phyloP scores from a whole-genome alignment of 2,329 filamentous ascomycete genomes.

The Scopulariopsis brevicaulis region DNA sequence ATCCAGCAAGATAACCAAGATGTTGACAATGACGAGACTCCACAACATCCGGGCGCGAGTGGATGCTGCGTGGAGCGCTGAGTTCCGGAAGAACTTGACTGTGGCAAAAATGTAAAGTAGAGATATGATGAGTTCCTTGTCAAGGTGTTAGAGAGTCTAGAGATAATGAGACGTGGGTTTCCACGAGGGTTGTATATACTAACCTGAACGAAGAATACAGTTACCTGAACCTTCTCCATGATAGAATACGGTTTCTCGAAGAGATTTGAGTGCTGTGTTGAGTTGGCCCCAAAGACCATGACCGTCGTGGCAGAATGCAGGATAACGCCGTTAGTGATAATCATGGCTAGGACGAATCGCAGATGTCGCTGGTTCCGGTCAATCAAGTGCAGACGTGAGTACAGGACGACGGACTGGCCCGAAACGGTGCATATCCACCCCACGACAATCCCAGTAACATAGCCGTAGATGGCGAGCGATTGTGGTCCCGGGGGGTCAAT shows the following conservation, averaged over 20 bases:
- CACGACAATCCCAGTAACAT: slow-evolving; percentile 12
- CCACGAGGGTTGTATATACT: neutral
- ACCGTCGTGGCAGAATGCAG: slow-evolving; percentile 42
- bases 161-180: neutral
- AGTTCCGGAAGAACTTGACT: slow-evolving; percentile 32
- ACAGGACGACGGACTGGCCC: slow-evolving; percentile 49
- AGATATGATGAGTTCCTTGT: slow-evolving; percentile 35
- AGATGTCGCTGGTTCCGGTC: slow-evolving; percentile 36
- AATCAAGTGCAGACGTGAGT: slow-evolving; percentile 50
- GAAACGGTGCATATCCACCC: slow-evolving; percentile 40
- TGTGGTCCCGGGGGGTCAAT: slow-evolving; percentile 6
- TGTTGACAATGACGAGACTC: slow-evolving; percentile 32
- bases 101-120: slow-evolving; percentile 42
- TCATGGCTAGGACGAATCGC: slow-evolving; percentile 41
- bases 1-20: slow-evolving; percentile 33
- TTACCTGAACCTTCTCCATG: slow-evolving; percentile 44
- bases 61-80: slow-evolving; percentile 11
- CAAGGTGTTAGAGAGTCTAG: neutral
- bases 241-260: slow-evolving; percentile 24
- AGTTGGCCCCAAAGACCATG: slow-evolving; percentile 40
- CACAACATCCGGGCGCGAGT: slow-evolving; percentile 14
- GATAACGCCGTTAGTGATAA: slow-evolving; percentile 39
- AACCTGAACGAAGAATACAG: slow-evolving; percentile 38
- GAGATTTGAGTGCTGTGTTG: slow-evolving; percentile 9
- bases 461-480: slow-evolving; percentile 6